Evolutionary conservation across 495 filamentous ascomycete species (phyloP).

Genomic region (Neurospora hispaniola): DNA sequence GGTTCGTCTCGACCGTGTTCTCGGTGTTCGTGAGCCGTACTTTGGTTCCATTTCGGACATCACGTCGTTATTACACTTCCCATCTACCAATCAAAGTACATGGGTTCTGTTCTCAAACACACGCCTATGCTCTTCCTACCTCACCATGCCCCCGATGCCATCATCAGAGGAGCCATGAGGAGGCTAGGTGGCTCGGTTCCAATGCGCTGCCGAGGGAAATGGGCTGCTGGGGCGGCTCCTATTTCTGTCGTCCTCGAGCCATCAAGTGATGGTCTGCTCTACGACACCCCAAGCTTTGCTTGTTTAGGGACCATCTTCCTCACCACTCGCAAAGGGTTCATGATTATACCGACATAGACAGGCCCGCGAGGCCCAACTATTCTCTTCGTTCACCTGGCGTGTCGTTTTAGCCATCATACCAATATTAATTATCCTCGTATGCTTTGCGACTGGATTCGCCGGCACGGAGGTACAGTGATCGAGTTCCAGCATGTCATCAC

Average conservation of each 20-base stretch:
- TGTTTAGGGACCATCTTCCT: not conserved
- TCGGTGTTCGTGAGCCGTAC: not conserved
- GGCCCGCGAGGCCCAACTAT: constrained; percentile 27
- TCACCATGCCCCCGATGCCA: not conserved
- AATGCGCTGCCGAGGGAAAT: not conserved
- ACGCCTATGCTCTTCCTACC: not conserved
- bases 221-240: not conserved
- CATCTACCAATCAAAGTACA: not conserved
- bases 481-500: constrained; percentile 21
- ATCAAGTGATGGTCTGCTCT: not conserved
- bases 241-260: not conserved
- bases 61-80: not conserved
- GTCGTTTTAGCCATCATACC: not conserved
- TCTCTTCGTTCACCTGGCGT: not conserved
- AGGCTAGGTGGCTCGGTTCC: not conserved
- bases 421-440: constrained; percentile 1
- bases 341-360: constrained; percentile 29
- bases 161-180: not conserved
- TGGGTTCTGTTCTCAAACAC: not conserved
- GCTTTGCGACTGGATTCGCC: constrained; percentile 35
- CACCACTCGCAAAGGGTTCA: constrained; percentile 13
- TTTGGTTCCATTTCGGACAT: not conserved
- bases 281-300: not conserved
- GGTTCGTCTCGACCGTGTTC: not conserved
- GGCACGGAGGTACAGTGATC: constrained; percentile 2